Evolutionary conservation across 805 yeast species (phyloP).

Genomic region (Saturnispora galanensis): DNA sequence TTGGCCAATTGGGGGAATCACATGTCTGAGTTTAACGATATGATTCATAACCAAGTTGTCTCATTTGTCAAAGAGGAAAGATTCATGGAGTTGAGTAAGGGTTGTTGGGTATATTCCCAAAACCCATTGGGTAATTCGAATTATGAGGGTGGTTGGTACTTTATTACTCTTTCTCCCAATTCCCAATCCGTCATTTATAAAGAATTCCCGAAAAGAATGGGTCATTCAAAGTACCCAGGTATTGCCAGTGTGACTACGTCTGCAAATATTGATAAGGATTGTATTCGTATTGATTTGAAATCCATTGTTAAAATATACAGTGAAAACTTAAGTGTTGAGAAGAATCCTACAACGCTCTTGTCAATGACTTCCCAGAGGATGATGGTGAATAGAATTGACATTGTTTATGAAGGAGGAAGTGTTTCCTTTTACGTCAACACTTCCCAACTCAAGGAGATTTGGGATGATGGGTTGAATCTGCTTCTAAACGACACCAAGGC

Average conservation of each 20-base stretch:
- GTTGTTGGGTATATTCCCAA: conserved; percentile 71
- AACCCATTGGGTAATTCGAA: conserved; percentile 30
- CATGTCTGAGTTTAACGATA: conserved; percentile 38
- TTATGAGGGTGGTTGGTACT: conserved; percentile 27
- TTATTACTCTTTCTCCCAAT: conserved; percentile 57
- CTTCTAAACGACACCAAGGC: conserved; percentile 30
- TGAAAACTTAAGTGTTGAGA: conserved; percentile 29
- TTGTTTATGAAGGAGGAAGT: conserved; percentile 18
- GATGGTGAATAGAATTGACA: conserved; percentile 21
- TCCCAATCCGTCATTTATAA: conserved; percentile 51
- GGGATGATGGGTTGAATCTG: conserved; percentile 71
- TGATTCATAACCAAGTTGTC: conserved; percentile 46
- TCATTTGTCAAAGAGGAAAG: conserved; percentile 72
- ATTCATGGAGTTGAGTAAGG: conserved; percentile 58
- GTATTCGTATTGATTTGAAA: conserved; percentile 39
- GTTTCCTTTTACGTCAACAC: conserved; percentile 64
- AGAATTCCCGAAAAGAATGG: conserved; percentile 40
- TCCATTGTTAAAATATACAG: conserved; percentile 43
- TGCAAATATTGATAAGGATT: conserved; percentile 55
- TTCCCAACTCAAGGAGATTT: conserved; percentile 53
- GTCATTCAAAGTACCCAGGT: conserved; percentile 14
- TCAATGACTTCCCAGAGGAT: conserved; percentile 42
- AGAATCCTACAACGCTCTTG: conserved; percentile 35
- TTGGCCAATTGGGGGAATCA: conserved; percentile 33
- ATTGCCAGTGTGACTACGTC: conserved; percentile 12